phyloP scores from a whole-genome alignment of 495 filamentous ascomycete species.

The Bombardia bombarda region DNA sequence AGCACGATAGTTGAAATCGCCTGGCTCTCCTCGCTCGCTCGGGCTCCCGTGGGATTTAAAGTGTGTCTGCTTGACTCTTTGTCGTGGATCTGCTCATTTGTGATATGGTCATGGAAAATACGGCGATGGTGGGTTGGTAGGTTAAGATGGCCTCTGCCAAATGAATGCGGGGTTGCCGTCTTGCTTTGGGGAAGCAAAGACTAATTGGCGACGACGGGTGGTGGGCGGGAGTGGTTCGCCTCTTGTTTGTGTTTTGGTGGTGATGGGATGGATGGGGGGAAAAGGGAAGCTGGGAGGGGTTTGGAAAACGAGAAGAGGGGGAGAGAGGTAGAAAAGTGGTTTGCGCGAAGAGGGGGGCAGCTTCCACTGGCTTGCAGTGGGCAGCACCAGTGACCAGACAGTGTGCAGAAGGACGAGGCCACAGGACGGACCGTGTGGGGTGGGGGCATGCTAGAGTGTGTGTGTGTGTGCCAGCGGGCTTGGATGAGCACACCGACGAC shows the following conservation, averaged over 20 bases:
- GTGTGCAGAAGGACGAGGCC: constrained; percentile 4
- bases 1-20: constrained; percentile 46
- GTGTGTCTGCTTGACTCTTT: constrained; percentile 46
- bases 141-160: constrained; percentile 19
- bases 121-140: constrained; percentile 11
- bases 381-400: constrained; percentile 1
- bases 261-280: constrained; percentile 5
- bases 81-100: constrained; percentile 49
- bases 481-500: constrained; percentile 2
- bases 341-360: constrained; percentile 15
- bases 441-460: constrained; percentile 10
- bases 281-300: constrained; percentile 20
- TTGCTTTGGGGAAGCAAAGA: constrained; percentile 22
- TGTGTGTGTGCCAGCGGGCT: neutral
- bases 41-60: constrained; percentile 53
- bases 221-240: neutral
- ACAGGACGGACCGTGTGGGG: constrained; percentile 9
- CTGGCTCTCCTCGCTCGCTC: constrained; percentile 41
- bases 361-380: constrained; percentile 2
- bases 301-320: constrained; percentile 23
- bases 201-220: constrained; percentile 4
- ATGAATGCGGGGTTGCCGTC: constrained; percentile 13
- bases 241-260: neutral
- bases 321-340: constrained; percentile 25
- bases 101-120: constrained; percentile 46